A percentile compares a stretch with the other conserved stretches of the same genome.
Conservation (phyloP, 192 early-diverging fungal genomes). For the Entomortierella lignicola region DNA sequence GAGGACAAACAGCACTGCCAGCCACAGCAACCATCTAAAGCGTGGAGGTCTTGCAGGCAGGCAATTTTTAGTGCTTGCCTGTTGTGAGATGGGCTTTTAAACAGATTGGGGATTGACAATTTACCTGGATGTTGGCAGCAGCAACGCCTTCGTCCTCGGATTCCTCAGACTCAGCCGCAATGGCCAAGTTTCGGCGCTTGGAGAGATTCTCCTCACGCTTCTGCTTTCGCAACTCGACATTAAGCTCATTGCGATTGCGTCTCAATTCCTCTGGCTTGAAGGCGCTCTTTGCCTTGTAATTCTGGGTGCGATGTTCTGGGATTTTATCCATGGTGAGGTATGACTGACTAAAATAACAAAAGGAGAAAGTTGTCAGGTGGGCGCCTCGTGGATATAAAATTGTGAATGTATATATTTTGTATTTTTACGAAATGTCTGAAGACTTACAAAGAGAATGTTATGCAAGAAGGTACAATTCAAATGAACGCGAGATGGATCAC, state of each 20-base stretch:
- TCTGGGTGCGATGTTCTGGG: slow-evolving; percentile 71
- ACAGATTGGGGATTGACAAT: too few species aligned
- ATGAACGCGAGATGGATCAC: slow-evolving; percentile 10
- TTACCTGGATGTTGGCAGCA: slow-evolving; percentile 68
- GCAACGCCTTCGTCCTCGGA: slow-evolving; percentile 84
- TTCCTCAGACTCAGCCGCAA: slow-evolving; percentile 67
- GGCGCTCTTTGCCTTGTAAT: slow-evolving; percentile 89
- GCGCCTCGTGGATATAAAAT: neutral
- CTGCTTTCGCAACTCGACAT: slow-evolving; percentile 94
- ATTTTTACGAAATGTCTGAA: neutral
- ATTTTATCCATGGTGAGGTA: slow-evolving; percentile 59
- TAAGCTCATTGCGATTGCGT: slow-evolving; percentile 91
- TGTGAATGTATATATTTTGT: too few species aligned
- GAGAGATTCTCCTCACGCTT: slow-evolving; percentile 94
- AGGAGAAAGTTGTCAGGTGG: neutral
- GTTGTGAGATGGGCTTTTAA: too few species aligned
- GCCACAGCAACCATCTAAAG: too few species aligned
- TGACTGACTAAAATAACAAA: neutral
- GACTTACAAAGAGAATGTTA: slow-evolving; percentile 3
- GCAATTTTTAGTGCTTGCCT: too few species aligned
- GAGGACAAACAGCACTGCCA: too few species aligned
- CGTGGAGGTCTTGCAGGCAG: neutral
- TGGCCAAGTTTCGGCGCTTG: slow-evolving; percentile 91
- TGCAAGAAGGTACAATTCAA: neutral
- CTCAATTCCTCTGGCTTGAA: slow-evolving; percentile 93